Evolutionary conservation across 495 filamentous ascomycete genomes (phyloP).

Genomic region (Neohortaea acidophila): DNA sequence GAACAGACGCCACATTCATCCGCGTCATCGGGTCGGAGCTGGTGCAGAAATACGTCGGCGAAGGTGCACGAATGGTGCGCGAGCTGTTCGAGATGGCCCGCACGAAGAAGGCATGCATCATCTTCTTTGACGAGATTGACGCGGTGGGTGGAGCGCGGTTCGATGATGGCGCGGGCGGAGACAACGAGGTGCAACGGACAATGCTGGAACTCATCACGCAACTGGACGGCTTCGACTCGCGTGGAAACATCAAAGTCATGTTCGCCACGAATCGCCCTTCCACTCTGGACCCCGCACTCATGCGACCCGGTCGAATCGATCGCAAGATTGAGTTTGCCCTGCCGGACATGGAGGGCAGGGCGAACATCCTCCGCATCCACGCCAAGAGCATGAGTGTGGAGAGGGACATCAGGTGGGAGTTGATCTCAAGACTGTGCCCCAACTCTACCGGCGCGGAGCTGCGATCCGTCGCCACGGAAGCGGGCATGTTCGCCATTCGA

Average conservation of each 20-base stretch:
- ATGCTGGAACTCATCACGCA: slow-evolving; percentile 99
- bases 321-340: slow-evolving; percentile 97
- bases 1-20: slow-evolving; percentile 97
- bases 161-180: slow-evolving; percentile 91
- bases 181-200: slow-evolving; percentile 98
- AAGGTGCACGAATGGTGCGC: slow-evolving; percentile 93
- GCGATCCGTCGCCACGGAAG: slow-evolving; percentile 93
- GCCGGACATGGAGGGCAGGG: slow-evolving; percentile 88
- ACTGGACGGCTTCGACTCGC: slow-evolving; percentile 89
- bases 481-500: slow-evolving; percentile 96
- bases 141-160: slow-evolving; percentile 96
- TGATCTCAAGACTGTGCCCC: slow-evolving; percentile 90
- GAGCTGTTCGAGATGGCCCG: slow-evolving; percentile 99
- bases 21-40: slow-evolving; percentile 93
- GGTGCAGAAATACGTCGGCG: slow-evolving; percentile 97
- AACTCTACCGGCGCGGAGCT: slow-evolving; percentile 94
- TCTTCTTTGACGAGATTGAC: slow-evolving; percentile 99
- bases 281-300: slow-evolving; percentile 87
- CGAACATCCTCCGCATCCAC: slow-evolving; percentile 95
- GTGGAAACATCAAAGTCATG: slow-evolving; percentile 99
- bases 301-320: slow-evolving; percentile 95
- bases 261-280: slow-evolving; percentile 96
- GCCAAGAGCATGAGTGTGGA: slow-evolving; percentile 99
- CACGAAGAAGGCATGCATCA: slow-evolving; percentile 99
- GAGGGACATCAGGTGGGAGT: slow-evolving; percentile 95